Base-by-base conservation (phyloP, 2,329 filamentous ascomycete genomes). In the Xylariaceae sp. region DNA sequence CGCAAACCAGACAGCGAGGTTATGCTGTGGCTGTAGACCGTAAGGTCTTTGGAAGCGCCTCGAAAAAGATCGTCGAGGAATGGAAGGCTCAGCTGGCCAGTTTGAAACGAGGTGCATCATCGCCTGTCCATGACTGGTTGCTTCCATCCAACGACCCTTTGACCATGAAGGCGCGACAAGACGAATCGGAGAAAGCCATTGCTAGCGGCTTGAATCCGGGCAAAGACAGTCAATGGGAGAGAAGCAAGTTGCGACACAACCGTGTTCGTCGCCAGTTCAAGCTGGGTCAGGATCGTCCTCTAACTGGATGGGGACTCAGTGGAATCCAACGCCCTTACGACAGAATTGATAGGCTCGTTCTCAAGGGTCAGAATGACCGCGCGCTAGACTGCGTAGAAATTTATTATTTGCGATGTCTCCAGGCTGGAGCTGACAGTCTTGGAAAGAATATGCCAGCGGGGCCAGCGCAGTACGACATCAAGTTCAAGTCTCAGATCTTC, bases 361-460 rank as follows among this genome's bases (percentile, higher is more conserved):
- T 81, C 39, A 68, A 70, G 1, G 73, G 69, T 0, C 79, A 85
- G 56, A 80, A 82, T 0, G 77, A 83, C 34, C 79, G 89, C 3
- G 82, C 89, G 2, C 77, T 80, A 62, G 89, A 92, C 66, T 79
- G 82, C 0, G 75, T 90, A 2, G 89, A 91, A 56, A 85, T 86
- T 56, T 78, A 78, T 9, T 81, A 77, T 58, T 72, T 89, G 8
- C 75, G 81, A 18, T 80, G 77, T 47, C 72, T 80, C 2, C 34
- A 4, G 10, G 52, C 44, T 13, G 39, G 37, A 9, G 18, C 37
- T 7, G n/a, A 1, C 62, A 67, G 3, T 70, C 73, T 11, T 78
- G 77, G 0, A n/a, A 1, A 3, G 35, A 45, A 30, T 47, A 39
- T 9, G 9, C 49, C 15, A 18, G 15, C 1, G 11, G 30, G 17